These are phyloP conservation scores for Tetragonia tetragonoides DNA, from an alignment of 148 eudicot genomes.

Conservation along the genomic window DNA sequence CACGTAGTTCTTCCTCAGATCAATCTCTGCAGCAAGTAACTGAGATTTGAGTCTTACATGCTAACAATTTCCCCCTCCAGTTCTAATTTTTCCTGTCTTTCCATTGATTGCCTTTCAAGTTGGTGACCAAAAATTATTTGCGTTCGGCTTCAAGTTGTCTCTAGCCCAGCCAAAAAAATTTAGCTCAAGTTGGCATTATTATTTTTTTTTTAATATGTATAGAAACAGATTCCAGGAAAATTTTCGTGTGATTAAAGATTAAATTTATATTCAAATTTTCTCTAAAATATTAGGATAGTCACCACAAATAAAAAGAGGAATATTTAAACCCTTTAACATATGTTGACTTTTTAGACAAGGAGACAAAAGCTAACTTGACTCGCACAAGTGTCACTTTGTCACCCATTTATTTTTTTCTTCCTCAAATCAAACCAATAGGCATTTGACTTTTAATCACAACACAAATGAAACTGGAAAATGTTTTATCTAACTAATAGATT, in stretches of 20 bases:
- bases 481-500: too few relatives aligned
- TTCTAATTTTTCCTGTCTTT: not conserved
- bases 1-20: not conserved
- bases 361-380: not conserved
- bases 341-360: not conserved
- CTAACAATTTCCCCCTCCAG: not conserved
- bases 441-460: constrained; percentile 1
- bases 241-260: too few relatives aligned
- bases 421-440: not conserved
- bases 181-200: too few relatives aligned
- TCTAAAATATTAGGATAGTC: too few relatives aligned
- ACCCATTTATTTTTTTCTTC: not conserved
- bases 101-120: constrained; percentile 46
- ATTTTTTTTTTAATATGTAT: too few relatives aligned
- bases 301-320: too few relatives aligned
- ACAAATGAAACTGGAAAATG: not conserved
- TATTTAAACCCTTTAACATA: too few relatives aligned
- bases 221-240: too few relatives aligned
- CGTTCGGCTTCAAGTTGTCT: too few relatives aligned
- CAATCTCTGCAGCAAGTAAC: not conserved
- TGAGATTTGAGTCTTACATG: not conserved
- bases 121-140: constrained; percentile 24
- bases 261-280: too few relatives aligned
- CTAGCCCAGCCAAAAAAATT: too few relatives aligned
- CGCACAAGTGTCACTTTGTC: not conserved